A percentile compares a stretch with the other conserved stretches of the same genome.
These are phyloP conservation scores for Solanum bulbocastanum DNA, from an alignment of 257 asterid species.

Conservation along the genomic window DNA sequence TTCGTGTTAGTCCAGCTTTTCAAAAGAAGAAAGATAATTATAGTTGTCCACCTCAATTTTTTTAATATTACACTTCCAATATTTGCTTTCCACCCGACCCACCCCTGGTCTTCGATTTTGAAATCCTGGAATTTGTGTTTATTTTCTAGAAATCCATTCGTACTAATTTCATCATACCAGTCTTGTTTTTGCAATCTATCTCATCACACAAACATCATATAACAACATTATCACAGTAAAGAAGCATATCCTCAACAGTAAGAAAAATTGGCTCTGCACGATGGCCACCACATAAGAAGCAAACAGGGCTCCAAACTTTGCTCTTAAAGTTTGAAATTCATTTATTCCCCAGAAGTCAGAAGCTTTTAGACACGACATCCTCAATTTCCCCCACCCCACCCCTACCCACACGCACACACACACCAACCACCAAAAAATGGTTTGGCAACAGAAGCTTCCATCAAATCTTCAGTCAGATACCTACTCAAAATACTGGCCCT, in stretches of 20 bases:
- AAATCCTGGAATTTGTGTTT: neutral
- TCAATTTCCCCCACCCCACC: neutral
- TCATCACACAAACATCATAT: neutral
- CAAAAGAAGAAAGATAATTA: neutral
- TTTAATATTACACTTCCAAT: neutral
- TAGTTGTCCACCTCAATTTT: neutral
- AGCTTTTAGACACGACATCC: neutral
- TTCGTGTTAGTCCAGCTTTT: neutral
- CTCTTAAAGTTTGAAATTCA: neutral
- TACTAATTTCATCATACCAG: neutral
- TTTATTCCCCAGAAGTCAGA: neutral
- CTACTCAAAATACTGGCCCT: neutral
- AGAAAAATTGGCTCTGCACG: neutral
- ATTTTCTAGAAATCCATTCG: neutral
- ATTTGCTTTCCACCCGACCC: neutral
- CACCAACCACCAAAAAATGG: neutral
- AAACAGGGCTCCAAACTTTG: neutral
- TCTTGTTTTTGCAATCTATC: neutral
- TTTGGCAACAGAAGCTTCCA: neutral
- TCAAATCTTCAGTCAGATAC: neutral
- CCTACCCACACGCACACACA: neutral
- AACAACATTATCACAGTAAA: neutral
- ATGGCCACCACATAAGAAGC: neutral
- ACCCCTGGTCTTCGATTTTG: neutral
- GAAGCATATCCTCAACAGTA: neutral